Percentiles rank a stretch among this genome's conserved stretches.
Evolutionary conservation across 1,139 yeast genomes (phyloP).

Genomic region (Lodderomyces parapsilosis): DNA sequence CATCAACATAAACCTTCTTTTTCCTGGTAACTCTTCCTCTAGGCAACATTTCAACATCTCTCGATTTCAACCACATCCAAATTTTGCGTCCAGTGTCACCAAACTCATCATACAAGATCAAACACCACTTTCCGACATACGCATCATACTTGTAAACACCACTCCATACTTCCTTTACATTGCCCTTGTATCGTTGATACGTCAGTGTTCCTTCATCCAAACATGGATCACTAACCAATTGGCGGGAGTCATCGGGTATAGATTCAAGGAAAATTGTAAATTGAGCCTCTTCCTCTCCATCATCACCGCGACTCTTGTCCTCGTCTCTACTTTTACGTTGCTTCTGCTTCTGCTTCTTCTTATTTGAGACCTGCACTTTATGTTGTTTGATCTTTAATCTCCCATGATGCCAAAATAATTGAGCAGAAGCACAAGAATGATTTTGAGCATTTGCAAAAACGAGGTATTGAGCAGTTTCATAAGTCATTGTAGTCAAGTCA

Average conservation of each 20-base stretch:
- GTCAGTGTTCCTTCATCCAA: conserved; percentile 14
- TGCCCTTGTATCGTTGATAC: not conserved
- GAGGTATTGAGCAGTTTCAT: conserved; percentile 29
- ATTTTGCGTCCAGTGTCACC: not conserved
- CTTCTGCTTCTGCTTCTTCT: not conserved
- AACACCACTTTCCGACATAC: conserved; percentile 1
- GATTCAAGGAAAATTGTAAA: not conserved
- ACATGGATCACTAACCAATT: conserved; percentile 32
- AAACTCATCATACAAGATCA: conserved; percentile 3
- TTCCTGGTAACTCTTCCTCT: not conserved
- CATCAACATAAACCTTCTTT: conserved; percentile 3
- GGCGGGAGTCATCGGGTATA: conserved; percentile 29
- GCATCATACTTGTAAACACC: not conserved
- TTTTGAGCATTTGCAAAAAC: conserved; percentile 23
- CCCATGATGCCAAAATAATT: conserved; percentile 33
- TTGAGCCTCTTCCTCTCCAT: not conserved
- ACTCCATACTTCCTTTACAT: not conserved
- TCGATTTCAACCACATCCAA: conserved; percentile 2
- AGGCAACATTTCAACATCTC: conserved; percentile 3
- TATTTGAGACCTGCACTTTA: not conserved
- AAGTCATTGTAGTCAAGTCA: conserved; percentile 24
- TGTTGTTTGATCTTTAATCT: conserved; percentile 14
- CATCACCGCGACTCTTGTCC: not conserved
- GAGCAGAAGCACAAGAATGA: conserved; percentile 29
- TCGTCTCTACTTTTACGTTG: not conserved